Percentiles rank a stretch among this genome's conserved stretches.
phyloP scores from a whole-genome alignment of 2,329 filamentous ascomycete species.

The Fusarium buharicum region DNA sequence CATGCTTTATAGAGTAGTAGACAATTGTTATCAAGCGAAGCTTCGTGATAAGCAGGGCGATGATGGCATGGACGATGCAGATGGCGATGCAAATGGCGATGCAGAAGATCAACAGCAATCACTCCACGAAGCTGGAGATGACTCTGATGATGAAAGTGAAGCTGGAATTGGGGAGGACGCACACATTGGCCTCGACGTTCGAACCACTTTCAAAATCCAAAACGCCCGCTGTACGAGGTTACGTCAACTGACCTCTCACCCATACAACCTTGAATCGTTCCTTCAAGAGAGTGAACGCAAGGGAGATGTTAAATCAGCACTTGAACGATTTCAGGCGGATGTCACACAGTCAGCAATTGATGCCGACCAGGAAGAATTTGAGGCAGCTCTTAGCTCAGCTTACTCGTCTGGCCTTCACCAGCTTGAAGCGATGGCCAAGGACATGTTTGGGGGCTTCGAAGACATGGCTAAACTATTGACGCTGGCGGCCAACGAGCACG shows the following conservation, averaged over 20 bases:
- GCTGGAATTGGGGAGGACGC: no score
- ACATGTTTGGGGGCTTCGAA: conserved; percentile 2
- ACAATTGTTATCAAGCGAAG: no score
- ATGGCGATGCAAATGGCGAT: no score
- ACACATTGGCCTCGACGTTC: no score
- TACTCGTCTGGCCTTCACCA: not conserved
- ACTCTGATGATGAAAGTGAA: no score
- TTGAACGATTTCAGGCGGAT: not conserved
- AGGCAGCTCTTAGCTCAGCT: not conserved
- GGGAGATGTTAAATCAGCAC: not conserved
- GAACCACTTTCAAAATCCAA: no score
- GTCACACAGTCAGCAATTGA: not conserved
- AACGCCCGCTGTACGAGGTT: not conserved
- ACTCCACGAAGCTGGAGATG: no score
- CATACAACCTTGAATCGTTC: conserved; percentile 45
- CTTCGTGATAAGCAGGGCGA: no score
- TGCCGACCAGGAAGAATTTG: not conserved
- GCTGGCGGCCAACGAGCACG: conserved; percentile 23
- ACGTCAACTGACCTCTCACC: conserved; percentile 44
- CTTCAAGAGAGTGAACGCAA: conserved; percentile 11
- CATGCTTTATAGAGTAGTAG: no score
- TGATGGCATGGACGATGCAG: no score
- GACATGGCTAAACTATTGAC: conserved; percentile 33
- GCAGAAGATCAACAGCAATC: no score
- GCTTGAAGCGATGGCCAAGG: not conserved